Evolutionary conservation across 129 eudicot species (phyloP), one percentile per base, ranked within the genome.

Genomic region (Solidago caesia): DNA sequence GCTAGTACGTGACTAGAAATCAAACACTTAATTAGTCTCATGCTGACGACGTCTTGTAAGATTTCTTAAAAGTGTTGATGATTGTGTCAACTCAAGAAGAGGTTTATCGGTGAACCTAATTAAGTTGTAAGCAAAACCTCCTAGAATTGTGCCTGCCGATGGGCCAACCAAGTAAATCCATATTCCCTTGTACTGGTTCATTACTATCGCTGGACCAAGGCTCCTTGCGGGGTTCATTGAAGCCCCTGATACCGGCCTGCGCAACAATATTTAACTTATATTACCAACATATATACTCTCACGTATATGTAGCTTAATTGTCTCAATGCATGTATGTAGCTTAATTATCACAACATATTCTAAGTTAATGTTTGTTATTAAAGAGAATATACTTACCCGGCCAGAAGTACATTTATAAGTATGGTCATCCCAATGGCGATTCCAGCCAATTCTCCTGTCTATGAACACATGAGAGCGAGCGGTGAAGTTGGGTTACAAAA

Each of bases 201-300:
- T 82, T 7, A 85, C 74, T 21, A 89, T 42, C 7, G 90, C 96
- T 5, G 92, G 92, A 15, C 92, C 96, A 21, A 89, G 72, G 73
- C 87, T 89, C 75, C 96, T 83, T 5, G 92, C 90, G 1, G 92
- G 96, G 85, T 87, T 89, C 92, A 89, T 83, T 6, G 92, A 89
- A 13, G 83, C 92, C 7, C 92, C 90, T 26, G 92, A 85, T 13
- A 89, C 81, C 41, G 83, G 86, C 77, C 89, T 88, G 84, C 80
- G 84, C 80, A 76, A 46, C 53, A 47, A 46, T 27, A 60, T n/a
- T 11, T 5, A 47, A 7, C 4, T 6, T 41, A 16, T 51, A 29
- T 14, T 16, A 21, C 21, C 21, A 21, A 21, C 21, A 21, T 21
- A 21, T 21, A 21, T 21, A 21, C 21, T 21, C 21, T 21, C 11